phyloP scores from a whole-genome alignment of 176 grass and related monocot species.

The Stipa capillata region DNA sequence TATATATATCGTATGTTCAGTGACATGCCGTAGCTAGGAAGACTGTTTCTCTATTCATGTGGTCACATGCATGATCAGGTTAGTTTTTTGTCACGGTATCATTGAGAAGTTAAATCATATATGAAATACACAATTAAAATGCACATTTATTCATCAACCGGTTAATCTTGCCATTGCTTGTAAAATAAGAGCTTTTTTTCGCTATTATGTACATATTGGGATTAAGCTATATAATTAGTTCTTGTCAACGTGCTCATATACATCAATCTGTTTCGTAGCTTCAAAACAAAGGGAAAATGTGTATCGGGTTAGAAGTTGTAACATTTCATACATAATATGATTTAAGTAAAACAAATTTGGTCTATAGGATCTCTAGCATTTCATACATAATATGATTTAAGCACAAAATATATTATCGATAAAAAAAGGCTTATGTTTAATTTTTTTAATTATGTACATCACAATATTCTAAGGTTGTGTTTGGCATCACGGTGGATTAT shows the following conservation, averaged over 20 bases:
- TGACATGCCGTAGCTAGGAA: conserved; percentile 1
- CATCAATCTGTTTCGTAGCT: not conserved
- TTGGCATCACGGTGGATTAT: no score
- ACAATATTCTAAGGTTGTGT: no score
- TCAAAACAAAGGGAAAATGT: not conserved
- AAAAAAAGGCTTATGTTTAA: no score
- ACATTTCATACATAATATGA: not conserved
- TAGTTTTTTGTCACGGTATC: not conserved
- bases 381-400: not conserved
- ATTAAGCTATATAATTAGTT: not conserved
- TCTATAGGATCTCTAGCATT: not conserved
- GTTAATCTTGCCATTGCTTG: not conserved
- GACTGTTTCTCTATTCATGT: not conserved
- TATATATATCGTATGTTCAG: conserved; percentile 15
- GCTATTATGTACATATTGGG: not conserved
- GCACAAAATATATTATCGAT: no score
- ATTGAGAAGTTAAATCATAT: not conserved
- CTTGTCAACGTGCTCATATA: not conserved
- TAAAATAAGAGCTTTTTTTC: not conserved
- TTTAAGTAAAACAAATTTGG: not conserved
- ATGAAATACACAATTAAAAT: not conserved
- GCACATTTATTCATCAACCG: not conserved
- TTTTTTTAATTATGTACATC: not conserved
- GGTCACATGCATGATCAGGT: conserved; percentile 10
- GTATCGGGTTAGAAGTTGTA: not conserved